Evolutionary conservation across 495 filamentous ascomycete species (phyloP).

Genomic region (Aspergillus baeticus): DNA sequence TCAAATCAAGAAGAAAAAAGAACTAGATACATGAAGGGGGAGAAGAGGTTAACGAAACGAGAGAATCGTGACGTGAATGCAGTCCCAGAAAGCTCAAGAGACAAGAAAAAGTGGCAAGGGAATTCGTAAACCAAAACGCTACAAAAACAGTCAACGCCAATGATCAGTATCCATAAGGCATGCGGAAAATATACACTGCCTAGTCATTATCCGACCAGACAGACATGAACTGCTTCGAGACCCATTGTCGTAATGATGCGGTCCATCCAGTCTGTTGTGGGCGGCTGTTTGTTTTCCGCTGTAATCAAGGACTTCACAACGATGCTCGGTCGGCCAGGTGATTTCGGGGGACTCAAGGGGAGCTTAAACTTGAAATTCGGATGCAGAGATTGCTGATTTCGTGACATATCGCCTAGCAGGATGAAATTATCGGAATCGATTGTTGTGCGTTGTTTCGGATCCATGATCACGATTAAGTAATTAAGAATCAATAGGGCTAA

Average conservation of each 20-base stretch:
- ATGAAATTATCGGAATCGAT: conserved; percentile 20
- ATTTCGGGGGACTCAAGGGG: conserved; percentile 17
- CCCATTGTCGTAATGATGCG: conserved; percentile 29
- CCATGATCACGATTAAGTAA: conserved; percentile 25
- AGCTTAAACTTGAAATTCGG: neutral
- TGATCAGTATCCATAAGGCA: neutral
- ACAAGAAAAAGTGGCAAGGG: neutral
- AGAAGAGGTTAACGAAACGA: neutral
- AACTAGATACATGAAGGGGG: neutral
- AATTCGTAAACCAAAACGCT: neutral
- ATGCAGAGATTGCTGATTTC: neutral
- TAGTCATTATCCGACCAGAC: neutral
- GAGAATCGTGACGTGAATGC: too few species aligned
- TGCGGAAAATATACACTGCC: neutral
- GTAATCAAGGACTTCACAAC: conserved; percentile 24
- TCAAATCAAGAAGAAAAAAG: conserved; percentile 6
- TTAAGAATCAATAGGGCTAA: conserved; percentile 26
- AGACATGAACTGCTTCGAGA: conserved; percentile 16
- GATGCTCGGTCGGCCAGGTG: conserved; percentile 16
- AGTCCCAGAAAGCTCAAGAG: neutral
- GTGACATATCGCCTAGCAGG: conserved; percentile 11
- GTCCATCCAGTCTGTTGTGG: conserved; percentile 31
- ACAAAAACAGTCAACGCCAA: neutral
- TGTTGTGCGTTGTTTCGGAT: conserved; percentile 20
- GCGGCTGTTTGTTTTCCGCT: conserved; percentile 19